Percentiles rank a stretch among this genome's conserved stretches.
Conservation (phyloP, 768 basidiomycete species). For the Ephemerocybe angulata region DNA sequence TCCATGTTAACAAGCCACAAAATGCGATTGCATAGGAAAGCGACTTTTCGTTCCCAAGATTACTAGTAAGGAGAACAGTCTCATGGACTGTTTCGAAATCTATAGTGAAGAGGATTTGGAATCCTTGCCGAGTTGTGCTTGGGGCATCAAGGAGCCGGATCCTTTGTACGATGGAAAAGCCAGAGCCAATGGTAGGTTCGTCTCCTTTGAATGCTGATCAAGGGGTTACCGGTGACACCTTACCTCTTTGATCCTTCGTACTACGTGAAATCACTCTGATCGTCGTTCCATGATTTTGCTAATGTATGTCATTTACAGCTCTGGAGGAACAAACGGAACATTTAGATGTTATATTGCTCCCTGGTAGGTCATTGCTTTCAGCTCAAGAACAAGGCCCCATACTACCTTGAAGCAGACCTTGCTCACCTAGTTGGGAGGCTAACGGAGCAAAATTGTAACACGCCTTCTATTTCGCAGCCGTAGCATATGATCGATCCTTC, state of each 20-base stretch:
- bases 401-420: no score
- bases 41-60: conserved; percentile 70
- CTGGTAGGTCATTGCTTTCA: conserved; percentile 46
- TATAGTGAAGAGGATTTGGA: conserved; percentile 56
- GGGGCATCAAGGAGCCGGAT: conserved; percentile 75
- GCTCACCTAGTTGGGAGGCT: no score
- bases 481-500: conserved; percentile 68
- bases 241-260: no score
- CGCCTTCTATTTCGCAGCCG: conserved; percentile 37
- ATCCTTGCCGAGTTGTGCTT: conserved; percentile 54
- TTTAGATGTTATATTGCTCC: conserved; percentile 65
- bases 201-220: background rate
- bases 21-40: conserved; percentile 46
- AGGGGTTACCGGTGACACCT: no score
- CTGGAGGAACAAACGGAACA: conserved; percentile 33
- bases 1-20: background rate
- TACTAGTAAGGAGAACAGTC: conserved; percentile 31
- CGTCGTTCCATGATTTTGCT: no score
- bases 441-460: background rate
- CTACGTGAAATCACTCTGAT: no score
- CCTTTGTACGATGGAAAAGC: conserved; percentile 36
- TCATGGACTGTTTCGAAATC: conserved; percentile 67
- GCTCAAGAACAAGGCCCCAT: no score
- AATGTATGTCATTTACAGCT: conserved; percentile 21
- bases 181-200: conserved; percentile 47